Conservation (phyloP, 108 stramenopile species). For the Pelagomonas calceolata region DNA sequence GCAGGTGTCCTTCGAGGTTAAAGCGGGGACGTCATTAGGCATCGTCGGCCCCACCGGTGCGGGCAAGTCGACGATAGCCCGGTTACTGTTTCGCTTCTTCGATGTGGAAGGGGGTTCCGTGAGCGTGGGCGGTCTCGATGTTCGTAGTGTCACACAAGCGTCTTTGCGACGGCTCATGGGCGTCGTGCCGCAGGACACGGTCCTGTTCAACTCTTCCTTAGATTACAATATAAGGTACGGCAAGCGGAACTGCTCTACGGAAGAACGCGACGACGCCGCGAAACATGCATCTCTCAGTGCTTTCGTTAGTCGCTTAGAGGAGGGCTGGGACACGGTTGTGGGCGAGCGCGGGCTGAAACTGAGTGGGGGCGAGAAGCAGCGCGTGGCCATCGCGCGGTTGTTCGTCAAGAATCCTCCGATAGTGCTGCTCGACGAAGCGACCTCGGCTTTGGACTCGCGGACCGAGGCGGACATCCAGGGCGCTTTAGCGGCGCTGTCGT, state of each 20-base stretch:
- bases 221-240: conserved; percentile 74
- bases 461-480: conserved; percentile 24
- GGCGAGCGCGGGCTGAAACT: conserved; percentile 93
- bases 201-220: conserved; percentile 89
- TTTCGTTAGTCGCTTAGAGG: conserved; percentile 51
- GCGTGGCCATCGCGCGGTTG: conserved; percentile 67
- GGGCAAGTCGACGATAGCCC: conserved; percentile 83
- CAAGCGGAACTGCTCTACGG: conserved; percentile 53
- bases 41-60: conserved; percentile 84
- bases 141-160: conserved; percentile 63
- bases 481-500: conserved; percentile 18
- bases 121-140: conserved; percentile 82
- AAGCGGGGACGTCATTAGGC: conserved; percentile 81
- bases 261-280: conserved; percentile 57
- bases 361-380: conserved; percentile 60
- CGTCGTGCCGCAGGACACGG: conserved; percentile 80
- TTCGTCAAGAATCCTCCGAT: conserved; percentile 86
- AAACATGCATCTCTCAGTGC: conserved; percentile 66
- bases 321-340: conserved; percentile 80
- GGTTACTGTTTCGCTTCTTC: conserved; percentile 85
- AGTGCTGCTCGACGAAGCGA: conserved; percentile 56
- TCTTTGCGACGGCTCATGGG: conserved; percentile 69
- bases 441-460: conserved; percentile 33
- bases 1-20: conserved; percentile 76
- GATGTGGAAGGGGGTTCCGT: conserved; percentile 71